phyloP scores from a whole-genome alignment of 2,329 filamentous ascomycete genomes.

The Pyrenophora graminea region DNA sequence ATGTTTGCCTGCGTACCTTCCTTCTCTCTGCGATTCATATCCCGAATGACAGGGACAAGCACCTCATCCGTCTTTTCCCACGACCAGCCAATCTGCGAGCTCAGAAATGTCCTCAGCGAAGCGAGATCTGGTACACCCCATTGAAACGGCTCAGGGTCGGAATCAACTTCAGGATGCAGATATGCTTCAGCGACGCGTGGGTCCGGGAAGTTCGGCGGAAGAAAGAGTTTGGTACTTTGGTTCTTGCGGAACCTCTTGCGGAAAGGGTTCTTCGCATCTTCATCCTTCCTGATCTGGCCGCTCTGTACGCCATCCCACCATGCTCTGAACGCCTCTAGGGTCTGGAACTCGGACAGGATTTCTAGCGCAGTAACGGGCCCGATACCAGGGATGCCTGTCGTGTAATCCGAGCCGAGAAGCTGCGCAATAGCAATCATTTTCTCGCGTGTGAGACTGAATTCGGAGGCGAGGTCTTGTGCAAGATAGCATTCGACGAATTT shows the following conservation, averaged over 20 bases:
- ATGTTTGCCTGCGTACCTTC: slow-evolving; percentile 97
- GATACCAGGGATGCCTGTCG: slow-evolving; percentile 85
- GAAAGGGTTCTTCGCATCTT: slow-evolving; percentile 65
- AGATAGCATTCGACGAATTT: slow-evolving; percentile 98
- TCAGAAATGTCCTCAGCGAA: slow-evolving; percentile 79
- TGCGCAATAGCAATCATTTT: slow-evolving; percentile 90
- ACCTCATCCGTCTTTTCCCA: slow-evolving; percentile 94
- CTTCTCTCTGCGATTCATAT: slow-evolving; percentile 86
- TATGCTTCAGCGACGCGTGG: slow-evolving; percentile 81
- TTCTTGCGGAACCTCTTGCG: slow-evolving; percentile 82
- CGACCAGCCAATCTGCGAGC: slow-evolving; percentile 90
- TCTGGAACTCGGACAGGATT: slow-evolving; percentile 86
- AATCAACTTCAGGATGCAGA: slow-evolving; percentile 82
- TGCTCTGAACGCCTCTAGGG: slow-evolving; percentile 74
- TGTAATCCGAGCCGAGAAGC: slow-evolving; percentile 91
- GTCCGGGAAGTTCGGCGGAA: slow-evolving; percentile 80
- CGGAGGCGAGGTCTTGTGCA: slow-evolving; percentile 78
- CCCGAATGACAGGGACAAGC: slow-evolving; percentile 88
- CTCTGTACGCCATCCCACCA: slow-evolving; percentile 86
- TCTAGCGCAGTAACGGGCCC: slow-evolving; percentile 94
- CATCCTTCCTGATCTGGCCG: slow-evolving; percentile 63
- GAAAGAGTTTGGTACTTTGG: slow-evolving; percentile 82
- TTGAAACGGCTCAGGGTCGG: slow-evolving; percentile 76
- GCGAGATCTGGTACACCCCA: slow-evolving; percentile 96
- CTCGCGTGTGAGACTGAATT: slow-evolving; percentile 82